Conservation (phyloP, 2,329 filamentous ascomycete species). For the Eurotiales sp. region DNA sequence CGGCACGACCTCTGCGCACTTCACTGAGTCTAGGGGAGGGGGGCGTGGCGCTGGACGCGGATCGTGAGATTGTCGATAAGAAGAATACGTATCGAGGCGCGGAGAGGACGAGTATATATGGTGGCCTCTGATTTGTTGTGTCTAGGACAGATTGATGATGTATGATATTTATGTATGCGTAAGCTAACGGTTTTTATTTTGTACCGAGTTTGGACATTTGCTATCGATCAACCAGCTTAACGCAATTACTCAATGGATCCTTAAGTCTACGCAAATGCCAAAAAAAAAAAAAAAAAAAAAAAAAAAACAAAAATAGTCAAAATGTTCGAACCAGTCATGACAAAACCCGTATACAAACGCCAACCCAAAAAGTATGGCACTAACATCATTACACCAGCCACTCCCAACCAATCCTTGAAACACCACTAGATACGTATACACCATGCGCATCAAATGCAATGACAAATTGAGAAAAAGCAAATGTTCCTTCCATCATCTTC, state of each 20-base stretch:
- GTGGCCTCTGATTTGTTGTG: not conserved
- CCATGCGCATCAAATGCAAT: not conserved
- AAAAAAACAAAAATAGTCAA: not conserved
- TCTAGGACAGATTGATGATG: not conserved
- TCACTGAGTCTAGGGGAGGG: constrained; percentile 24
- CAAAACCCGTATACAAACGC: not conserved
- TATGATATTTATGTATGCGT: not conserved
- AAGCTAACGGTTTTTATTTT: too few species aligned
- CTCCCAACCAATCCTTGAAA: constrained; percentile 1
- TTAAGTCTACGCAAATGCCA: not conserved
- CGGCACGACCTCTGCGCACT: constrained; percentile 13
- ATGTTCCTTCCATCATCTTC: too few species aligned
- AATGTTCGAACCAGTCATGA: too few species aligned
- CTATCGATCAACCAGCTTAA: too few species aligned
- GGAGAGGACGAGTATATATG: constrained; percentile 27
- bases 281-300: not conserved
- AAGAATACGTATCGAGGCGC: constrained; percentile 28
- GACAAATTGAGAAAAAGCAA: not conserved
- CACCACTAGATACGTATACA: too few species aligned
- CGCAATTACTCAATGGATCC: not conserved
- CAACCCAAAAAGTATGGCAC: not conserved
- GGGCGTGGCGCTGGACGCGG: constrained; percentile 10
- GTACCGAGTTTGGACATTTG: too few species aligned
- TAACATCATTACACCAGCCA: too few species aligned
- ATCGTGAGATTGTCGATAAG: constrained; percentile 18